Evolutionary conservation across 2,329 filamentous ascomycete species (phyloP), one percentile per base, ranked within the genome.

Genomic region (Pseudogymnoascus sp.): DNA sequence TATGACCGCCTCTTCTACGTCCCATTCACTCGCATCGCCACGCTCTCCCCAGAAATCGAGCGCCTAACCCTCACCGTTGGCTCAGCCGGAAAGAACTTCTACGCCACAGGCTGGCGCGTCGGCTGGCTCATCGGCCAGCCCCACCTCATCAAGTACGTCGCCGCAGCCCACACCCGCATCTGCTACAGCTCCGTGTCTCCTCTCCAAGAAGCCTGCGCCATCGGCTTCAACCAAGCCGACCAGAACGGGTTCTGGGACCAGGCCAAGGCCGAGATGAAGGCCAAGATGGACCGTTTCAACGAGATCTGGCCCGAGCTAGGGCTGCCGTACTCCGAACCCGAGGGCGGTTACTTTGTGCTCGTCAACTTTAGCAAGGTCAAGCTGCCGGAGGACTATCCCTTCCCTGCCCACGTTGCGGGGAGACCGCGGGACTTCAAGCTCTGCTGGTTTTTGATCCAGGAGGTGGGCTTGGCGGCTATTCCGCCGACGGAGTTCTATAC

Each of bases 401-500:
- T 97, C 78, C 94, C 94, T 26, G 79, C 86, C 1, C 90, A 96
- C 70, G 92, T 99, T 34, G 89, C 88, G 12, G 85, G 80, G 69
- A 83, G 94, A 1, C 90, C 94, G 21, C 81, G 94, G 28, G 94
- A 99, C 72, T 99, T 97, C 76, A 90, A 95, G 78, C 82, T 99
- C 52, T 84, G 85, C 34, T 99, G 92, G 92, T 97, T 97, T 76
- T 75, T 96, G 67, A 99, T 99, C 74, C 92, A 92, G 72, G 92
- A 99, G 76, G 79, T 99, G 18, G 94, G 94, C 8, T 90, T 99
- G 26, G 94, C 94, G 2, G 92, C 92, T 7, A 96, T 99, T 63
- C 94, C 94, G 15, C 94, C 94, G 0, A 96, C 92, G 0, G 94
- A 99, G 74, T 99, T 99, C 74, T 97, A 96, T 72, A 96, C 92